phyloP scores from a whole-genome alignment of 2,329 filamentous ascomycete species.

The Pseudovirgaria hyperparasitica region DNA sequence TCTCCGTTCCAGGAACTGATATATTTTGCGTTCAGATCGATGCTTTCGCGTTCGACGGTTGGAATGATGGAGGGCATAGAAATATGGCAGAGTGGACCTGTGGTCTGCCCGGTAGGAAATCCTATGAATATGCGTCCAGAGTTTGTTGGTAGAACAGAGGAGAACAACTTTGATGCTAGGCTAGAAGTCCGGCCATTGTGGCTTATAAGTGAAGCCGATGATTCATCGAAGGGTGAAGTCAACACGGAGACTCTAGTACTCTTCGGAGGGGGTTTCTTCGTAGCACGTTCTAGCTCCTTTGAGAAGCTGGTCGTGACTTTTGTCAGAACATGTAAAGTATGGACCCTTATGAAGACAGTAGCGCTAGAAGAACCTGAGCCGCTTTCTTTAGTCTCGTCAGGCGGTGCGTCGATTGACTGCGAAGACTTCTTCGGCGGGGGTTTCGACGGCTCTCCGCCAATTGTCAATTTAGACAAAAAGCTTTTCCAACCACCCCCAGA shows the following conservation, averaged over 20 bases:
- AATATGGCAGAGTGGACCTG: slow-evolving; percentile 83
- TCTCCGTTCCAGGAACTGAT: slow-evolving; percentile 94
- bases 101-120: slow-evolving; percentile 95
- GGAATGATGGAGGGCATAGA: slow-evolving; percentile 94
- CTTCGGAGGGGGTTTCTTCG: slow-evolving; percentile 92
- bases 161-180: slow-evolving; percentile 66
- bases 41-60: slow-evolving; percentile 91
- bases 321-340: slow-evolving; percentile 69
- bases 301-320: slow-evolving; percentile 61
- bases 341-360: slow-evolving; percentile 80
- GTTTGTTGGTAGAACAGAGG: slow-evolving; percentile 78
- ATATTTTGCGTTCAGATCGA: slow-evolving; percentile 90
- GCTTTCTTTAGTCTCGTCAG: slow-evolving; percentile 40
- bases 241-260: slow-evolving; percentile 74
- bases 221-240: slow-evolving; percentile 82
- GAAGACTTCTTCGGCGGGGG: slow-evolving; percentile 10
- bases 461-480: slow-evolving; percentile 26
- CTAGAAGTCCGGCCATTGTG: slow-evolving; percentile 36
- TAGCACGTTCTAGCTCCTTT: slow-evolving; percentile 82
- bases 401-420: slow-evolving; percentile 9
- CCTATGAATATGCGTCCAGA: slow-evolving; percentile 92
- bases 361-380: slow-evolving; percentile 58
- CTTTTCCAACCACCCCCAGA: slow-evolving; percentile 23
- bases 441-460: slow-evolving; percentile 8
- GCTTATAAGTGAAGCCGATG: slow-evolving; percentile 48